Evolutionary conservation across 2,329 filamentous ascomycete genomes (phyloP), one percentile per base, ranked within the genome.

Genomic region (Fusarium dimerum): DNA sequence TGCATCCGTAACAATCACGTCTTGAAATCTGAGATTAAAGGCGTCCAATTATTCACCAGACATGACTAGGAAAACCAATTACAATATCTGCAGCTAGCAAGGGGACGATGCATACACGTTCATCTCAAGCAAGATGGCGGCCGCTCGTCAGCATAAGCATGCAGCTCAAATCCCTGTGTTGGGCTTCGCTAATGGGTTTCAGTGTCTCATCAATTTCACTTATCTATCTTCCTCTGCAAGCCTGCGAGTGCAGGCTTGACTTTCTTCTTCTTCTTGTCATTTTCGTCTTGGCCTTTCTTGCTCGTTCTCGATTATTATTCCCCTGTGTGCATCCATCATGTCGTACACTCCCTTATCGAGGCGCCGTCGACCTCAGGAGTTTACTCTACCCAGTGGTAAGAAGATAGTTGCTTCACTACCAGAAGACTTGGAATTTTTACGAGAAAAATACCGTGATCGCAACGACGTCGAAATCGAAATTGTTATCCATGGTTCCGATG

Each of bases 401-500:
- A 76, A 77, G 56, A 74, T 86, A 6, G 78, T 86, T 49, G 78
- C 85, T 47, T 80, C 80, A 7, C 68, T 77, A 1, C 83, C 83
- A 1, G 79, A 83, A 60, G 82, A 86, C 56, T 74, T 76, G 5
- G 72, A 75, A n/a, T 62, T 64, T 1, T 66, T 85, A 29, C 72
- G 75, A 6, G 71, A 71, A 42, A 75, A 76, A 34, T 73, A 84
- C 40, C 63, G 66, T 5, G 57, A 66, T 6, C 50, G 55, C 20
- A 61, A 62, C 6, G 62, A 66, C 16, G 45, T 65, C 8, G 73
- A 78, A 45, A 80, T 84, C 48, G 80, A 85, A 57, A 67, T 86
- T 11, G 78, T 83, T n/a, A 73, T 86, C 46, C 79, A 80, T 52
- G 83, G 84, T 9, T 82, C 79, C 6, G 63, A 67, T 13, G 75